phyloP scores from a whole-genome alignment of 768 basidiomycete genomes.

The Collybia mongolica region DNA sequence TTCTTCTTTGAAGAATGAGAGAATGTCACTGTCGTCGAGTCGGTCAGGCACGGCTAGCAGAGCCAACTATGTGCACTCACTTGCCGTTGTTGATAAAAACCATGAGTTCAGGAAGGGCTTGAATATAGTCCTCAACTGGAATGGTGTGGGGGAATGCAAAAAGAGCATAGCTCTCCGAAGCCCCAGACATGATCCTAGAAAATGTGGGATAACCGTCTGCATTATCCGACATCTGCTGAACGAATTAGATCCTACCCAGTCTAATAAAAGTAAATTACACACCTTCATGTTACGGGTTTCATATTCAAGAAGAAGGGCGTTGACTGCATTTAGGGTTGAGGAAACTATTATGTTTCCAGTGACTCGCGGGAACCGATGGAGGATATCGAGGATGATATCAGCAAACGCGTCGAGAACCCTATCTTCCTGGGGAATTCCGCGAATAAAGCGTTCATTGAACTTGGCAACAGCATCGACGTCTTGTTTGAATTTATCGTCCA shows the following conservation, averaged over 20 bases:
- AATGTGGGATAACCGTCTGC: slow-evolving; percentile 20
- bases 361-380: slow-evolving; percentile 24
- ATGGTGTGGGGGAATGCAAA: slow-evolving; percentile 32
- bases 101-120: slow-evolving; percentile 35
- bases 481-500: slow-evolving; percentile 32
- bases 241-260: not conserved
- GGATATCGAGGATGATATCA: slow-evolving; percentile 25
- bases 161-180: slow-evolving; percentile 30
- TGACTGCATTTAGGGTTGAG: slow-evolving; percentile 32
- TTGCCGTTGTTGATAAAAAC: slow-evolving; percentile 31
- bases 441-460: slow-evolving; percentile 32
- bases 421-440: slow-evolving; percentile 23
- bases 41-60: not conserved
- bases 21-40: slow-evolving; percentile 27
- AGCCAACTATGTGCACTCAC: slow-evolving; percentile 21
- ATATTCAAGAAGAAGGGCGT: slow-evolving; percentile 28
- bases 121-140: slow-evolving; percentile 30
- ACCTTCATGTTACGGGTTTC: slow-evolving; percentile 27
- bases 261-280: not conserved
- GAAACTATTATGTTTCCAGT: slow-evolving; percentile 33
- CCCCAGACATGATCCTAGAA: slow-evolving; percentile 27
- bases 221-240: slow-evolving; percentile 5
- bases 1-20: slow-evolving; percentile 44
- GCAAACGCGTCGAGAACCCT: slow-evolving; percentile 31
- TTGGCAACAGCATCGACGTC: slow-evolving; percentile 23